phyloP scores from a whole-genome alignment of 176 grass and related monocot species.

The Tuctoria greenei region DNA sequence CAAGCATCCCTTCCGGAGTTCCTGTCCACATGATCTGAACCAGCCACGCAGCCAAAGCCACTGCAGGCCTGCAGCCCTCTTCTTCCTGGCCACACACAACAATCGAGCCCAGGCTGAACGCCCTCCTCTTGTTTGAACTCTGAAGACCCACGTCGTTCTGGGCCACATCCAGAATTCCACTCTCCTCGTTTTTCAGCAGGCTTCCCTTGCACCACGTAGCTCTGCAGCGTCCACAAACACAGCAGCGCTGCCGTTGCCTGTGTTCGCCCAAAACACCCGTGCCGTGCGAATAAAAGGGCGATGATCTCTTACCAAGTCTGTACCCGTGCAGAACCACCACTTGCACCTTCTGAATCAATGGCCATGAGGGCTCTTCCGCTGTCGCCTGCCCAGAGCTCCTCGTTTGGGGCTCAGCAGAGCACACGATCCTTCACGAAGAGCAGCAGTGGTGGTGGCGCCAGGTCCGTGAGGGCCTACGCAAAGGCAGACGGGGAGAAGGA shows the following conservation, averaged over 20 bases:
- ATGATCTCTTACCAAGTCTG: background rate
- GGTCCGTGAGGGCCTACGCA: slow-evolving; percentile 46
- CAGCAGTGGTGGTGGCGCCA: background rate
- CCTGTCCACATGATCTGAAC: slow-evolving; percentile 3
- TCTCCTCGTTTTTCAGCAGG: slow-evolving; percentile 51
- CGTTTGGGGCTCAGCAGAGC: slow-evolving; percentile 36
- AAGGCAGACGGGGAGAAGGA: slow-evolving; percentile 40
- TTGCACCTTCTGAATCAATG: slow-evolving; percentile 28
- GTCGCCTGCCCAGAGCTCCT: slow-evolving; percentile 50
- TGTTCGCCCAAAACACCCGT: background rate
- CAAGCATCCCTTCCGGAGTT: background rate
- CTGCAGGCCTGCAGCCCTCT: background rate
- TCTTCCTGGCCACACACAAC: slow-evolving; percentile 41
- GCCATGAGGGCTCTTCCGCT: slow-evolving; percentile 62
- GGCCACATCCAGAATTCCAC: slow-evolving; percentile 21
- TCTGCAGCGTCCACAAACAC: slow-evolving; percentile 43
- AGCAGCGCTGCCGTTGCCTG: background rate
- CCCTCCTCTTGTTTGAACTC: slow-evolving; percentile 28
- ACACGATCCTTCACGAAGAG: slow-evolving; percentile 22
- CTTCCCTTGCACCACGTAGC: slow-evolving; percentile 65
- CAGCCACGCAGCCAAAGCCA: slow-evolving; percentile 24
- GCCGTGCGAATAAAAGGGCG: slow-evolving; percentile 13
- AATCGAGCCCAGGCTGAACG: background rate
- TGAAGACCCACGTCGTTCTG: slow-evolving; percentile 17
- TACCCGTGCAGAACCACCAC: slow-evolving; percentile 18